Evolutionary conservation across 1,284 basidiomycete genomes (phyloP), one percentile per base, ranked within the genome.

Genomic region (Xerocomus amazonicus): DNA sequence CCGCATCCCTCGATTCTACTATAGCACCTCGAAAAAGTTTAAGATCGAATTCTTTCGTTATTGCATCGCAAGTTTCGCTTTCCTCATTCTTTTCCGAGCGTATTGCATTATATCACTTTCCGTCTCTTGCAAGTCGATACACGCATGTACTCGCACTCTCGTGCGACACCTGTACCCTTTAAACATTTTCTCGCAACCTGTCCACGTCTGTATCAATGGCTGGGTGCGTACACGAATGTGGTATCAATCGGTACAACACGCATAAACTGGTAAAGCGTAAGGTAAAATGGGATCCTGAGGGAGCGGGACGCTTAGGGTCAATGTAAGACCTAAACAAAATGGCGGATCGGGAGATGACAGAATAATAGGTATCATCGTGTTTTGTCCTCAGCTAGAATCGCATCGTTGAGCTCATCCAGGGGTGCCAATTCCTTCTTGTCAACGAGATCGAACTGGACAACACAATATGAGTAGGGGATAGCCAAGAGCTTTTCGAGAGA

Each of bases 391-490:
- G 87, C 84, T 28, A 98, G 76, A 62, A 99, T 96, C 3, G 92
- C 92, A 61, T 94, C 91, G 70, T 99, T 99, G 57, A 99, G 81
- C 68, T 99, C 97, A 56, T 95, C 93, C 47, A 99, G 75, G 0
- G 97, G 97, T 9, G 91, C 90, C 10, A 99, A 79, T 68, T 99
- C 97, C 69, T 95, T 95, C 77, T 92, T 92, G 62, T 98, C 95
- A 27, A 99, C 83, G n/a, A 99, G 80, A 63, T 93, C 84, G 70
- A 99, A 99, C 92, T 95, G 58, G 5, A 48, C 33, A 28, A 34
- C 19, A 16, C 48, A 17, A 50, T 42, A 37, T 61, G 36, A 59
- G 53, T 26, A 6, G 17, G n/a, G 43, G 31, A 37, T 6, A 33
- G 10, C 14, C 23, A 34, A 8, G 42, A 51, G 40, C 0, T 29